phyloP scores from a whole-genome alignment of 768 basidiomycete genomes.

The Tricholoma sp. region DNA sequence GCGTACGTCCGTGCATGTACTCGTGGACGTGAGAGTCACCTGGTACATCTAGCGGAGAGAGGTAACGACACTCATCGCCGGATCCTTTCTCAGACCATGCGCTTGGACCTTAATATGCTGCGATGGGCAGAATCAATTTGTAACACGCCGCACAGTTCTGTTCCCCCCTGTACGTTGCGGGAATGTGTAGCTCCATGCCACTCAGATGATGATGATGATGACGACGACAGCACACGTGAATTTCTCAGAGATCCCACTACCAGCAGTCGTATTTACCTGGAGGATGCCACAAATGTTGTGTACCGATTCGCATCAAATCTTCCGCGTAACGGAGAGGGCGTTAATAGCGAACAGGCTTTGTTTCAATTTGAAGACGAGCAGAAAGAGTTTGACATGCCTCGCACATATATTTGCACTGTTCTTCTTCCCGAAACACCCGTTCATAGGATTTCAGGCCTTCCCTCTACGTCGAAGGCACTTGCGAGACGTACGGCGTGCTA shows the following conservation, averaged over 20 bases:
- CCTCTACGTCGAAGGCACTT: slow-evolving; percentile 39
- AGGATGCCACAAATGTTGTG: slow-evolving; percentile 53
- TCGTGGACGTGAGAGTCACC: slow-evolving; percentile 41
- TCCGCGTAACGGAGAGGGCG: slow-evolving; percentile 4
- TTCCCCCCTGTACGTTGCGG: slow-evolving; percentile 41
- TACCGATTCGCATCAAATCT: slow-evolving; percentile 42
- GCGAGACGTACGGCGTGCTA: slow-evolving; percentile 60
- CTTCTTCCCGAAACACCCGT: slow-evolving; percentile 39
- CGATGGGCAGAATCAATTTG: slow-evolving; percentile 47
- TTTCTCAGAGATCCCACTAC: slow-evolving; percentile 60
- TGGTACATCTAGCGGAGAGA: slow-evolving; percentile 61
- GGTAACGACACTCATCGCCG: slow-evolving; percentile 52
- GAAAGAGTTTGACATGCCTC: slow-evolving; percentile 20
- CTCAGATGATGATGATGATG: slow-evolving; percentile 47
- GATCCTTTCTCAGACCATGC: slow-evolving; percentile 40
- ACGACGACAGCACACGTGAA: slow-evolving; percentile 28
- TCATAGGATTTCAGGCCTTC: slow-evolving; percentile 37
- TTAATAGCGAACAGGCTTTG: slow-evolving; percentile 20
- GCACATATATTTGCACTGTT: slow-evolving; percentile 44
- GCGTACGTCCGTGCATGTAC: slow-evolving; percentile 48
- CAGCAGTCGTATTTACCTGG: slow-evolving; percentile 50
- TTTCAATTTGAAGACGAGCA: slow-evolving; percentile 37
- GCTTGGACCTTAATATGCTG: slow-evolving; percentile 33
- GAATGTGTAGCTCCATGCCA: slow-evolving; percentile 38
- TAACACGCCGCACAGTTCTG: slow-evolving; percentile 29